phyloP scores from a whole-genome alignment of 202 grass and related monocot species.

The Dendrocalamus latiflorus region DNA sequence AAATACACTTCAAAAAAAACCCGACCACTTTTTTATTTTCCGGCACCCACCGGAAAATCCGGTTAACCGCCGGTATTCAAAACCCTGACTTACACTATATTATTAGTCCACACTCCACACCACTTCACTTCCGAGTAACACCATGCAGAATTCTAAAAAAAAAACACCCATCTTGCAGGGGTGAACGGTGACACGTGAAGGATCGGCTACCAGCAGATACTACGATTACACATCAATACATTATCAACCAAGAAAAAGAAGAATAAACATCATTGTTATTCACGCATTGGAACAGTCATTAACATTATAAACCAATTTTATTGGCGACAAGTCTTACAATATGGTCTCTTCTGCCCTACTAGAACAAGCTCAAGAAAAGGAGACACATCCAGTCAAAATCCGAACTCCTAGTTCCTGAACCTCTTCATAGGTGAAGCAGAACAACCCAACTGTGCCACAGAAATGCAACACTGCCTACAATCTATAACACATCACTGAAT shows the following conservation, averaged over 20 bases:
- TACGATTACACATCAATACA: neutral
- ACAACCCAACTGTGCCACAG: neutral
- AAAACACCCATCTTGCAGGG: neutral
- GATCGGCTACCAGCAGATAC: neutral
- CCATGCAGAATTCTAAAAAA: neutral
- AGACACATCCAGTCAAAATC: neutral
- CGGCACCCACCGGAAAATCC: too few species aligned
- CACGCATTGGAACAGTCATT: neutral
- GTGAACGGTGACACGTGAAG: too few species aligned
- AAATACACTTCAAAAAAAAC: too few species aligned
- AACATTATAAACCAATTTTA: neutral
- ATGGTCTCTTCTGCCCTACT: neutral
- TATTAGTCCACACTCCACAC: neutral
- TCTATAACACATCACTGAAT: slow-evolving; percentile 20
- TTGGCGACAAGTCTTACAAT: neutral
- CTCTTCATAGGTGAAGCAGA: slow-evolving; percentile 6
- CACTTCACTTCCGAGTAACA: neutral
- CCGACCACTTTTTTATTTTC: too few species aligned
- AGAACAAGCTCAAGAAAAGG: neutral
- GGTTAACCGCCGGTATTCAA: too few species aligned
- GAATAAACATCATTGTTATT: neutral
- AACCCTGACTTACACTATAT: too few species aligned
- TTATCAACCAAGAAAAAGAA: neutral
- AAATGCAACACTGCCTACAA: slow-evolving; percentile 4
- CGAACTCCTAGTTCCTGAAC: neutral